Evolutionary conservation across 1,284 basidiomycete species (phyloP), one percentile per base, ranked within the genome.

Genomic region (Volvariella surrecta): DNA sequence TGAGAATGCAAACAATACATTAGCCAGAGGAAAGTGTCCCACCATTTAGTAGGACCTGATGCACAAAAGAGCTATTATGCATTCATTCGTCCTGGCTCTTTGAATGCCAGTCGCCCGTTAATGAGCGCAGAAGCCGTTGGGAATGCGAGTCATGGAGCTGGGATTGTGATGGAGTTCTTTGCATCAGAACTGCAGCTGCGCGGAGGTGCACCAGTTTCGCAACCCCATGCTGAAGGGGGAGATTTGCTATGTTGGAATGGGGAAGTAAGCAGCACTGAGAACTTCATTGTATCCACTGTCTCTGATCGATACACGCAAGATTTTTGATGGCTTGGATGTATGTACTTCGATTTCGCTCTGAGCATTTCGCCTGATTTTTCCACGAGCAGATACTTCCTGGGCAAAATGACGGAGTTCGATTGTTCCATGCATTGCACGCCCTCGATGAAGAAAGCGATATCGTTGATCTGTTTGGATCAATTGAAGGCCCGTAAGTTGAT

Each of bases 171-270:
- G 19, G 64, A 71, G 4, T 79, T 92, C 47, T 82, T 76, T 54
- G 81, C 81, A 0, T 89, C 89, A 1, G 89, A 94, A 49, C 71
- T 96, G 35, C 77, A 79, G 43, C 64, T 96, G 32, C 69, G 92
- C 50, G 92, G 92, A 0, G 58, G 71, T 6, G 47, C 52, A 7
- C 66, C 73, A 1, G 65, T 89, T 1, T 56, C 71, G 0, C 92
- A 96, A 57, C 92, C 92, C n/a, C 81, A 93, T 43, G 59, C 61
- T 10, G 52, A 60, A 21, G 61, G 62, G 10, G 78, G 74, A 2
- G 75, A 84, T 48, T 59, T 89, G 1, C 61, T 95, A 15, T 92
- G 86, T 51, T 94, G 89, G 88, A 95, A 95, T 58, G 91, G 91
- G 46, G 91, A 95, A 70, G 88, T 85, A 52, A 49, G 24, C 24